Base-by-base conservation (phyloP, 2,329 filamentous ascomycete species). In the Didymellaceae sp. region DNA sequence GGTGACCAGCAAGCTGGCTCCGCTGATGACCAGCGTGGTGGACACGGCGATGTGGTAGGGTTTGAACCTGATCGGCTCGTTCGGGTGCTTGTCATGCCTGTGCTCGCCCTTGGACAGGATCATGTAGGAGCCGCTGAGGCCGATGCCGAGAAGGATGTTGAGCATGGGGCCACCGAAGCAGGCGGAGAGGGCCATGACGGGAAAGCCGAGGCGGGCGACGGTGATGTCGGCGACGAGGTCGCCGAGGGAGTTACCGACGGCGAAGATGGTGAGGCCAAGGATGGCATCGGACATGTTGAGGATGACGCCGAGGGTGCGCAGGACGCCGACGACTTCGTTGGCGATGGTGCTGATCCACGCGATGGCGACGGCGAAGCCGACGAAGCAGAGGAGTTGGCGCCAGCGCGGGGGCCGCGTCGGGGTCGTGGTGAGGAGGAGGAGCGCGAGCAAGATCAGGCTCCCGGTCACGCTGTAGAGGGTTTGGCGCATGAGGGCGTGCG, bases 111-210 rank as follows among this genome's bases (percentile, higher is more conserved):
- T 81, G 45, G 82, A 82, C 13, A 95, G 80, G 48, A 90, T 92
- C 82, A 97, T 94, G 70, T 92, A 95, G 30, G 90, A 82, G 13
- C 94, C 94, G 20, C 89, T 89, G 4, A 97, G 79, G n/a, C 94
- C 94, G 43, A 99, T 92, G 0, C 94, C 94, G 4, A 99, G 83
- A 0, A 99, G 78, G 56, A 99, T 99, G 65, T 99, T 99, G 31
- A 99, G 83, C 91, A 99, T 93, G 0, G 94, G 94, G 0, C 94
- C 95, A n/a, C 94, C 94, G 70, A 99, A 97, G 70, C 94, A 99
- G 4, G 94, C 94, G 25, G 90, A 92, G 31, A 88, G 76, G 1
- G 94, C 94, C 94, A 99, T 99, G 56, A 99, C 91, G 0, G 94
- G 94, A 73, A 92, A 97, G 2, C 94, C 94, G 2, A 99, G 84